Conservation (phyloP, 2,329 filamentous ascomycete genomes). For the Fonsecaea multimorphosa region DNA sequence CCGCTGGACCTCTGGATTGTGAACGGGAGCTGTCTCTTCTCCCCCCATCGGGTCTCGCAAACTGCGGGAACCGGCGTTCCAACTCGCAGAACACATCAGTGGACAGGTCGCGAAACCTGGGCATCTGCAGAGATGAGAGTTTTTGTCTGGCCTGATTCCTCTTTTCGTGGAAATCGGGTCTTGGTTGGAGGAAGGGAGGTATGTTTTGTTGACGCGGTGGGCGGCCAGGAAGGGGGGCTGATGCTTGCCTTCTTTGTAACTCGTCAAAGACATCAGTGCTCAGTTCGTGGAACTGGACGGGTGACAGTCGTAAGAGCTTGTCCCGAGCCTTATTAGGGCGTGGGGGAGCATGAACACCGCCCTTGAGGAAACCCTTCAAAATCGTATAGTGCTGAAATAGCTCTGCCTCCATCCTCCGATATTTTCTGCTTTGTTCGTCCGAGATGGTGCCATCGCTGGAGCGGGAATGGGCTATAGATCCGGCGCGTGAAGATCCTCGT, state of each 20-base stretch:
- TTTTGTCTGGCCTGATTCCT: conserved; percentile 97
- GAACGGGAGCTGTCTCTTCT: conserved; percentile 71
- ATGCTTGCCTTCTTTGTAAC: conserved; percentile 81
- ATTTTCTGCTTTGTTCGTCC: conserved; percentile 68
- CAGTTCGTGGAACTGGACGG: conserved; percentile 94
- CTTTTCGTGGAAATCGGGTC: conserved; percentile 90
- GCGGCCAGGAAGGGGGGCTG: conserved; percentile 50
- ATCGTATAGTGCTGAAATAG: conserved; percentile 82
- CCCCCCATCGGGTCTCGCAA: conserved; percentile 71
- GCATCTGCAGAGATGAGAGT: conserved; percentile 83
- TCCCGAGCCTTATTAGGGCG: conserved; percentile 85
- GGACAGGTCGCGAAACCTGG: conserved; percentile 87
- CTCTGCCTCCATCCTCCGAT: conserved; percentile 67
- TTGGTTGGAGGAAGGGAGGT: conserved; percentile 79
- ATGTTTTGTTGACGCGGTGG: conserved; percentile 53
- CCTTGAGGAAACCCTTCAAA: conserved; percentile 74
- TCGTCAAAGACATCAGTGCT: conserved; percentile 98
- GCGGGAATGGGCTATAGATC: conserved; percentile 73
- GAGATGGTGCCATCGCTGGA: conserved; percentile 79
- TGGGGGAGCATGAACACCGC: conserved; percentile 35
- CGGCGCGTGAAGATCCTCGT: conserved; percentile 79
- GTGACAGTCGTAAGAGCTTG: conserved; percentile 86
- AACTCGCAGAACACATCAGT: conserved; percentile 97
- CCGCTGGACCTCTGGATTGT: conserved; percentile 64
- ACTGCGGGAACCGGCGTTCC: conserved; percentile 85